phyloP scores from a whole-genome alignment of 176 grass and related monocot genomes.

The Carex parvula region DNA sequence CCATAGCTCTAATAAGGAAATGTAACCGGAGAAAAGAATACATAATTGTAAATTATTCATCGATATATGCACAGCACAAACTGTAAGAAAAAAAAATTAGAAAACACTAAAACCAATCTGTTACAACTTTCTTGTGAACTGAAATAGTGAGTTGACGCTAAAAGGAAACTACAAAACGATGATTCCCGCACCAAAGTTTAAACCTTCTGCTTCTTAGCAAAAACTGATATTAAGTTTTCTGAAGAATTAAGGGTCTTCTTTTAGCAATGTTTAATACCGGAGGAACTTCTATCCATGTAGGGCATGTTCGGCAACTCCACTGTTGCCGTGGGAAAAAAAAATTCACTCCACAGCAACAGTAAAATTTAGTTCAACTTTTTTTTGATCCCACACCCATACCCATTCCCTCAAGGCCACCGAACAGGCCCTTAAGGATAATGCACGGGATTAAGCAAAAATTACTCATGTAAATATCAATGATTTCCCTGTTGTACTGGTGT shows the following conservation, averaged over 20 bases:
- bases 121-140: background rate
- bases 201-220: background rate
- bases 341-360: no score
- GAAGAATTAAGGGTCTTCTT: background rate
- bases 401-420: no score
- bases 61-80: background rate
- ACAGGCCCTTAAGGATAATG: background rate
- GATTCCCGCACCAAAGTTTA: background rate
- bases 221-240: background rate
- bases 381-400: no score
- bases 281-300: background rate
- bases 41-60: background rate
- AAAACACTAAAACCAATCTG: background rate
- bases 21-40: background rate
- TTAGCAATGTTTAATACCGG: background rate
- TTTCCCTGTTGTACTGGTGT: background rate
- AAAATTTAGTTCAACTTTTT: no score
- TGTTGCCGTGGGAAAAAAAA: no score
- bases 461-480: background rate
- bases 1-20: slow-evolving; percentile 65
- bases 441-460: background rate
- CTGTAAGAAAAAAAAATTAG: background rate
- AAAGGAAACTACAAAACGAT: background rate
- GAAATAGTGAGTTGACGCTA: background rate
- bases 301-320: no score